phyloP scores from a whole-genome alignment of 352 stramenopile species.

The Pythium vanterpoolii region DNA sequence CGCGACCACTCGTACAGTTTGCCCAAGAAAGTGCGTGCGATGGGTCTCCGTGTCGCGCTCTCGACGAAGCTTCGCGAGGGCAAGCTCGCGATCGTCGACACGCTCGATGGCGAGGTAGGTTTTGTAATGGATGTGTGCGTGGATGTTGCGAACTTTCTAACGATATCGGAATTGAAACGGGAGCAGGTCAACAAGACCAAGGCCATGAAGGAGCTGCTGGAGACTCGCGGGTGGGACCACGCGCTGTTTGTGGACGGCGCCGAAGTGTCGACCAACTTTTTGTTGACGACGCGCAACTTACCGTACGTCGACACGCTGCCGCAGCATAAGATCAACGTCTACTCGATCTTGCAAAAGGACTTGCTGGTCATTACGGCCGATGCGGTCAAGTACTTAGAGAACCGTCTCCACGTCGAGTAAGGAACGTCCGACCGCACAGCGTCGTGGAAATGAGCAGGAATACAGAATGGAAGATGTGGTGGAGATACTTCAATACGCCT shows the following conservation, averaged over 20 bases:
- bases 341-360: constrained; percentile 89
- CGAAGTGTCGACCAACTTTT: constrained; percentile 71
- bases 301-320: constrained; percentile 78
- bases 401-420: constrained; percentile 83
- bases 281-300: constrained; percentile 83
- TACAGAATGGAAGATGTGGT: not conserved
- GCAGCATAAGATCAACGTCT: constrained; percentile 89
- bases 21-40: constrained; percentile 86
- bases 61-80: constrained; percentile 87
- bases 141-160: too few relatives aligned
- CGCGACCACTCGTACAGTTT: constrained; percentile 87
- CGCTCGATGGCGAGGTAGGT: constrained; percentile 63
- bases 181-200: constrained; percentile 80
- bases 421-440: not conserved
- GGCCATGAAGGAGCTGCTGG: constrained; percentile 80
- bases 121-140: not conserved
- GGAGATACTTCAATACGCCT: not conserved
- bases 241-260: constrained; percentile 81
- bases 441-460: not conserved
- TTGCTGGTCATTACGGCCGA: constrained; percentile 83
- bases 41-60: constrained; percentile 81
- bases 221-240: constrained; percentile 79
- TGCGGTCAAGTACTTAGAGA: constrained; percentile 86
- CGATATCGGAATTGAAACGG: not conserved
- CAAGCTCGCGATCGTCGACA: constrained; percentile 80